Base-by-base conservation (phyloP, 2,329 filamentous ascomycete genomes). In the Alternaria atra region DNA sequence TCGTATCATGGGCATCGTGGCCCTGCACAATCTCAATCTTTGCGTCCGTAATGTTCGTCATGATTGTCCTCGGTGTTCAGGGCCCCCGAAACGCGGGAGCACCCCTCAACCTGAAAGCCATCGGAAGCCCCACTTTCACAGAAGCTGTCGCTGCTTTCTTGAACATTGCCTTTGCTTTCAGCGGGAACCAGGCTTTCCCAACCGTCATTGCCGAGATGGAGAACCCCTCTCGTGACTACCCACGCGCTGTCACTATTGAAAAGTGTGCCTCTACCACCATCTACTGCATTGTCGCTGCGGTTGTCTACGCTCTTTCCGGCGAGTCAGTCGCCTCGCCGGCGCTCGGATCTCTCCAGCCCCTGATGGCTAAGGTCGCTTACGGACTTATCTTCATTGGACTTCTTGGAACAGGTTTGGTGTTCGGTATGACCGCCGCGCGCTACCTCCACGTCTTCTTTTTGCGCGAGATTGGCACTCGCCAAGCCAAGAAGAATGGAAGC, bases 151-250 rank as follows among this genome's bases (percentile, higher is more conserved):
- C 64, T 4, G 68, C 70, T 1, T 70, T 73, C 47, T 65, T 73
- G 46, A 73, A 73, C 53, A 72, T 73, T 39, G 70, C 67, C 2
- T 73, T 73, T 54, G 67, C 71, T 6, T 73, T 68, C 32, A 62
- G 70, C 4, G 71, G 71, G n/a, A 73, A 72, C 40, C 71, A 73
- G 47, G 70, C 71, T 2, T 73, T 73, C 5, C 69, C 69, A 1
- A 73, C 70, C 2, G 70, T 74, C 15, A 57, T 74, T 13, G 68
- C 65, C 5, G 70, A 74, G 17, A 73, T 74, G 71, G 64, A 71
- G 34, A 68, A 73, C 47, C 69, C 71, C 7, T 68, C 64, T 30
- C 64, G 65, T 34, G 70, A 74, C 46, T 74, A 71, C 29, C 69
- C 70, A 8, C 68, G 66, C 17, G 69, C 71, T 5, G 61, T 74